Base-by-base conservation (phyloP, 495 filamentous ascomycete genomes). In the Hypoxylon intermedium region DNA sequence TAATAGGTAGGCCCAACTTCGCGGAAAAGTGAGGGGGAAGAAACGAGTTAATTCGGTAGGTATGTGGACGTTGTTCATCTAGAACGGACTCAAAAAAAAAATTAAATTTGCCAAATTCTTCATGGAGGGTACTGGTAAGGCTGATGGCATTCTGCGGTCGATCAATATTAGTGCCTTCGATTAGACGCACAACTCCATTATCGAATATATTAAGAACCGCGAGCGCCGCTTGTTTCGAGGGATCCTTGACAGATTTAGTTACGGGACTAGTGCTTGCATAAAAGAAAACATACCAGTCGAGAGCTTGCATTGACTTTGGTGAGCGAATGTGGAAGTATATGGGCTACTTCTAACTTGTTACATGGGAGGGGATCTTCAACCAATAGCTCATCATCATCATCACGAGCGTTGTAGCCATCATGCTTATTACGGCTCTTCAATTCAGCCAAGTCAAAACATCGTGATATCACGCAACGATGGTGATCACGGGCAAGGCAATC, bases 301-400 rank as follows among this genome's bases (percentile, higher is more conserved):
- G 40, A 37, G 28, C 40, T 51, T 47, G 26, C 30, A 31, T 58
- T 59, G 23, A 13, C 43, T 37, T 60, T 50, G 45, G 47, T 63
- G 19, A 71, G 34, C n/a, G 68, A 67, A 45, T 67, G 61, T 34
- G 68, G 68, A 55, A 71, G 50, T 18, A 71, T 67, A 58, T 67
- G 60, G 11, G 68, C 65, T 26, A 67, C 68, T 30, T 68, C 65
- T 16, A 67, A 49, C 16, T n/a, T 2, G 13, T 57, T 53, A 43
- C 58, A 63, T 41, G 52, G 51, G n/a, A n/a, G n/a, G n/a, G n/a
- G n/a, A 26, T 59, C 57, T 43, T 60, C 43, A 7, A 28, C 41
- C 20, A 63, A 54, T 28, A 65, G 37, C 52, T 42, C 58, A 34
- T 41, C 61, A 42, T 71, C 65, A 31, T 67, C 68, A 46, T 66